phyloP scores from a whole-genome alignment of 2,329 filamentous ascomycete genomes.

The Pleomassaria siparia region DNA sequence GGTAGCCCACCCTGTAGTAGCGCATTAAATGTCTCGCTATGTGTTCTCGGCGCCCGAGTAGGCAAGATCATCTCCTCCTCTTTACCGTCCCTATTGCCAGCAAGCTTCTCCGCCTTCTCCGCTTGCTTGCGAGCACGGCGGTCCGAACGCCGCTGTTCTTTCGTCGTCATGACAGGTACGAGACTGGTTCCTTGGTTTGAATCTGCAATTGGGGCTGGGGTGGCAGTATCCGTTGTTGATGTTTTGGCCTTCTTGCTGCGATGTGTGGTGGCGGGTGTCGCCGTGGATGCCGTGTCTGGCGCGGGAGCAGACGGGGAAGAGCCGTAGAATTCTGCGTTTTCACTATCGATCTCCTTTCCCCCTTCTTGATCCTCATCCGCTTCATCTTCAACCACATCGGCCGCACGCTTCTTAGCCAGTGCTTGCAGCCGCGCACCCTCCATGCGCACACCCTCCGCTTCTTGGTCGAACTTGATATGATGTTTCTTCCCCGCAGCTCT shows the following conservation, averaged over 20 bases:
- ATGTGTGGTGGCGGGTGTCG: not conserved
- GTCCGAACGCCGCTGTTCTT: not conserved
- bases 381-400: not conserved
- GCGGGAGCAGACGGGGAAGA: not conserved
- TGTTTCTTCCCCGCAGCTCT: constrained; percentile 32
- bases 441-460: not conserved
- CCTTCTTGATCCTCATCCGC: not conserved
- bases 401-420: not conserved
- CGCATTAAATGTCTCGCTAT: constrained; percentile 27
- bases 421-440: not conserved
- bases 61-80: constrained; percentile 15
- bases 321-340: constrained; percentile 20
- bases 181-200: not conserved
- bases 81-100: not conserved
- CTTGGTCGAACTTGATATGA: constrained; percentile 15
- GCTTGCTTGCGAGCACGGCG: not conserved
- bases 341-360: constrained; percentile 14
- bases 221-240: not conserved
- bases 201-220: not conserved
- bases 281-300: no score
- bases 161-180: not conserved
- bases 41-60: constrained; percentile 19
- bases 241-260: not conserved
- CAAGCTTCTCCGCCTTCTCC: not conserved
- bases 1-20: constrained; percentile 20